Evolutionary conservation across 768 basidiomycete species (phyloP).

Genomic region (Agaricus blazei): DNA sequence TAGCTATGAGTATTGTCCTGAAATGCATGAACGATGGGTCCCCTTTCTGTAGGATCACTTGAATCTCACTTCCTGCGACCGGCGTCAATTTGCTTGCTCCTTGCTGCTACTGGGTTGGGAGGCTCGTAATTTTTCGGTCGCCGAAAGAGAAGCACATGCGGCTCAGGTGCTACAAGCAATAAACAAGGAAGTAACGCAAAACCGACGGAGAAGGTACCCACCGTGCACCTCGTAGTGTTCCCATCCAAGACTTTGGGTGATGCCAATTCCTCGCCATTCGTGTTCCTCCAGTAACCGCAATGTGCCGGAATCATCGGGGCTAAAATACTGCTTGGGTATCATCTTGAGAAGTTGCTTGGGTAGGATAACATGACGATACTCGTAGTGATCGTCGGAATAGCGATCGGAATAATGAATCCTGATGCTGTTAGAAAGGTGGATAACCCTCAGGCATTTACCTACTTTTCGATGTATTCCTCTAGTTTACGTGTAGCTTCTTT

Average conservation of each 20-base stretch:
- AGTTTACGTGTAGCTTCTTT: constrained; percentile 47
- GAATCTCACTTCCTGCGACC: constrained; percentile 28
- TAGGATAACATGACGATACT: constrained; percentile 96
- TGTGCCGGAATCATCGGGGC: constrained; percentile 65
- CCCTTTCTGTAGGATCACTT: background rate
- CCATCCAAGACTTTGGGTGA: constrained; percentile 95
- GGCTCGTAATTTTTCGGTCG: constrained; percentile 65
- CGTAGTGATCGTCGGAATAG: constrained; percentile 87
- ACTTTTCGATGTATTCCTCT: constrained; percentile 81
- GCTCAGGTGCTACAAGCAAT: constrained; percentile 67
- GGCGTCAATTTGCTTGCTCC: constrained; percentile 20
- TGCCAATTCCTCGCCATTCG: constrained; percentile 97
- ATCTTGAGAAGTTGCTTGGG: constrained; percentile 93
- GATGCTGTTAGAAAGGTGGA: constrained; percentile 15
- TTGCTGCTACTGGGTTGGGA: constrained; percentile 41
- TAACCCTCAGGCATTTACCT: constrained; percentile 4
- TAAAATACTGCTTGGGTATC: constrained; percentile 84
- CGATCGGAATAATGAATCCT: constrained; percentile 91
- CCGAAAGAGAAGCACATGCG: constrained; percentile 91
- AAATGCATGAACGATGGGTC: background rate
- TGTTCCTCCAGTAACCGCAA: constrained; percentile 78
- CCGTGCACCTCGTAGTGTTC: constrained; percentile 98
- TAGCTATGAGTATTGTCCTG: background rate
- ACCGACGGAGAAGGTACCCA: constrained; percentile 23
- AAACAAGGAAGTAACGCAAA: background rate